A percentile compares a stretch with the other conserved stretches of the same genome.
Evolutionary conservation across 768 basidiomycete genomes (phyloP).

Genomic region (Leccinellum rugosiceps): DNA sequence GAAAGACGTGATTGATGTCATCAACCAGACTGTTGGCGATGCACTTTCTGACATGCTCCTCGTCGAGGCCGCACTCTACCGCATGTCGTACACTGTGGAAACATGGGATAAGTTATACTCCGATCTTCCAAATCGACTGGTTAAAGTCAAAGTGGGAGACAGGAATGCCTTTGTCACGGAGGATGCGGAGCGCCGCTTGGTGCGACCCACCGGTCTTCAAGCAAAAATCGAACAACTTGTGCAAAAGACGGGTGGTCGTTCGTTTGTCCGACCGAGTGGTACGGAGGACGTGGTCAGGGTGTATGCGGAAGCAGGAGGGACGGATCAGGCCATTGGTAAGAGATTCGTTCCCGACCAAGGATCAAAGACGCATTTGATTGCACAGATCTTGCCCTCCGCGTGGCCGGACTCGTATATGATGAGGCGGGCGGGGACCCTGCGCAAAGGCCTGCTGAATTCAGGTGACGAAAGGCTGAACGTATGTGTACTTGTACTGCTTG

Average conservation of each 20-base stretch:
- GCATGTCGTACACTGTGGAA: slow-evolving; percentile 75
- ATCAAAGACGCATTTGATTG: slow-evolving; percentile 3
- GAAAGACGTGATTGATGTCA: slow-evolving; percentile 72
- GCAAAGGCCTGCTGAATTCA: slow-evolving; percentile 75
- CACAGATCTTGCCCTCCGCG: slow-evolving; percentile 79
- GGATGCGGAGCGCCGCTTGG: slow-evolving; percentile 89
- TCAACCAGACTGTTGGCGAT: slow-evolving; percentile 98
- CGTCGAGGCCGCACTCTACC: slow-evolving; percentile 88
- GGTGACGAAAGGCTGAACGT: slow-evolving; percentile 36
- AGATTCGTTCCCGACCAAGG: neutral
- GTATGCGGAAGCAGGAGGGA: slow-evolving; percentile 85
- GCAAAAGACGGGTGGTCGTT: slow-evolving; percentile 78
- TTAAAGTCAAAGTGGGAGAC: slow-evolving; percentile 87
- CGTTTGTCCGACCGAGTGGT: slow-evolving; percentile 95
- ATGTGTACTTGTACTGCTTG: slow-evolving; percentile 5
- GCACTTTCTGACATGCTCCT: slow-evolving; percentile 94
- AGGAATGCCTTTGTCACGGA: slow-evolving; percentile 82
- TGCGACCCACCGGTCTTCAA: slow-evolving; percentile 78
- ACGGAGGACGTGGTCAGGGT: slow-evolving; percentile 98
- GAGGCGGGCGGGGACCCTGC: slow-evolving; percentile 76
- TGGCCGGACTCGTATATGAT: slow-evolving; percentile 84
- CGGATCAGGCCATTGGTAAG: slow-evolving; percentile 77
- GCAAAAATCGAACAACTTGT: slow-evolving; percentile 78
- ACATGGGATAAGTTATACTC: slow-evolving; percentile 94
- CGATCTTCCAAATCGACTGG: slow-evolving; percentile 91